A percentile compares a stretch with the other conserved stretches of the same genome.
These are phyloP conservation scores for Suillus subalutaceus DNA, from an alignment of 768 basidiomycete genomes.

Conservation along the genomic window DNA sequence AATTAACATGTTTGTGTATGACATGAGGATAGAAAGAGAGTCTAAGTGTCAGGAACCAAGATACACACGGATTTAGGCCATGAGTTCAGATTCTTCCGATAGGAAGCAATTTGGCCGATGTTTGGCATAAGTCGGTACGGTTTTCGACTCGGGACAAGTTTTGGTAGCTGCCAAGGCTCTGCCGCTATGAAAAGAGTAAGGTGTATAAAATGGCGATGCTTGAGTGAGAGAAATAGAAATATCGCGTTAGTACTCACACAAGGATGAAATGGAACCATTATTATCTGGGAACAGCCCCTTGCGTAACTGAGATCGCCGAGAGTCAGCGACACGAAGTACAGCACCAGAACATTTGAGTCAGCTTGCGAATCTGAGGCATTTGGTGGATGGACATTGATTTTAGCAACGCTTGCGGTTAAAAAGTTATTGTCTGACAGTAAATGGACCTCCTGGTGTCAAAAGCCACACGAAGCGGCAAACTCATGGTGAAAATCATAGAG, in stretches of 20 bases:
- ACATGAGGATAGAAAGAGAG: slow-evolving; percentile 18
- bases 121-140: slow-evolving; percentile 6
- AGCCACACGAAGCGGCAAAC: no score
- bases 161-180: neutral
- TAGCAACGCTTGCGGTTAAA: slow-evolving; percentile 9
- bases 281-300: slow-evolving; percentile 7
- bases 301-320: neutral
- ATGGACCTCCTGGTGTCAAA: neutral
- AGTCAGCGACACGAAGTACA: neutral
- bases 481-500: no score
- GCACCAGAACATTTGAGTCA: neutral
- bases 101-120: slow-evolving; percentile 11
- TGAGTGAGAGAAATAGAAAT: slow-evolving; percentile 4
- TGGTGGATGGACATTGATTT: slow-evolving; percentile 9
- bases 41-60: slow-evolving; percentile 16
- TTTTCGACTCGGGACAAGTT: slow-evolving; percentile 2
- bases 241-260: slow-evolving; percentile 13
- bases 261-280: slow-evolving; percentile 6
- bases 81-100: slow-evolving; percentile 15
- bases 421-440: slow-evolving; percentile 3
- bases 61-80: slow-evolving; percentile 17
- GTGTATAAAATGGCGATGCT: neutral
- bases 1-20: slow-evolving; percentile 15
- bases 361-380: slow-evolving; percentile 13
- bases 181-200: slow-evolving; percentile 14